Percentiles rank a stretch among this genome's conserved stretches.
Evolutionary conservation across 176 grass and related monocot genomes (phyloP).

Genomic region (Miscanthus lutarioriparius): DNA sequence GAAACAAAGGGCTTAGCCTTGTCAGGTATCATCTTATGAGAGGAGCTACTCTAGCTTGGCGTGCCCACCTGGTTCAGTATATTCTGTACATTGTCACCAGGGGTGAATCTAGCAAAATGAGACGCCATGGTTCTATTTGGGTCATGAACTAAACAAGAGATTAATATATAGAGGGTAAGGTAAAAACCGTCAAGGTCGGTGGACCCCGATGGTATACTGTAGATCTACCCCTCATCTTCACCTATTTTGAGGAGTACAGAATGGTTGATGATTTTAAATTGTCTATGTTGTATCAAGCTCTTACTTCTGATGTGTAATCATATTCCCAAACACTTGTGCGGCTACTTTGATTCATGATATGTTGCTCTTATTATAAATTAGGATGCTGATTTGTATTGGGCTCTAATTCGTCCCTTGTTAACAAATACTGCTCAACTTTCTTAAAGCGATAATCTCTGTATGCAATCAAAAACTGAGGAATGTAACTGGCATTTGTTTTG

Average conservation of each 20-base stretch:
- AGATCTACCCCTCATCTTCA: neutral
- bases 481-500: neutral
- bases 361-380: neutral
- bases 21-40: neutral
- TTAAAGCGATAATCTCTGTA: neutral
- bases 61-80: neutral
- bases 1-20: neutral
- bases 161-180: neutral
- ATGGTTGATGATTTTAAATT: neutral
- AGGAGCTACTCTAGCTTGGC: neutral
- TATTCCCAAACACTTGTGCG: neutral
- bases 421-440: neutral
- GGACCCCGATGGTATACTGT: neutral
- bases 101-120: neutral
- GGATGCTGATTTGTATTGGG: neutral
- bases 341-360: neutral
- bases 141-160: neutral
- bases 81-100: neutral
- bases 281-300: neutral
- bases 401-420: neutral
- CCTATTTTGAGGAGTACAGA: neutral
- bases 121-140: neutral
- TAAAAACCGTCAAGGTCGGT: neutral
- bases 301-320: neutral
- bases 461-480: slow-evolving; percentile 1